A percentile compares a stretch with the other conserved stretches of the same genome.
Conservation (phyloP, 805 yeast genomes). For the Yarrowia yakushimensis region DNA sequence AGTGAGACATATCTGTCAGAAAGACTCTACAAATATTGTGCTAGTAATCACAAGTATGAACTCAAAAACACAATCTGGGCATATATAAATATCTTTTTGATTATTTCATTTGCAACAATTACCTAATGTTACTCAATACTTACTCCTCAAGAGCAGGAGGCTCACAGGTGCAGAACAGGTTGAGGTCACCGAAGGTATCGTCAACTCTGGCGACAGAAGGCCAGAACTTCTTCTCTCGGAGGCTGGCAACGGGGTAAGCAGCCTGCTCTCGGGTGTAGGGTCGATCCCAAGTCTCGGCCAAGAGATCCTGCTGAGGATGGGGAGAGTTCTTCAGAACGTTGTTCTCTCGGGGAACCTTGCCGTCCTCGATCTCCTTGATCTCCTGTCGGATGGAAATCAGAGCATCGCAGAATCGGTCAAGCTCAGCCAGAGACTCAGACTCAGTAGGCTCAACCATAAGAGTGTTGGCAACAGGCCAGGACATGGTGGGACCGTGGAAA, state of each 20-base stretch:
- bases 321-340: slow-evolving; percentile 84
- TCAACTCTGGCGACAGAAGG: slow-evolving; percentile 91
- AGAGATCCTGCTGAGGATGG: slow-evolving; percentile 77
- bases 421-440: slow-evolving; percentile 81
- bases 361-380: slow-evolving; percentile 66
- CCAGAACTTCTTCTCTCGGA: slow-evolving; percentile 83
- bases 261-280: slow-evolving; percentile 93
- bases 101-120: background rate
- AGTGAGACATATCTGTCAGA: no score
- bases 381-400: slow-evolving; percentile 79
- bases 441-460: slow-evolving; percentile 98
- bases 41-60: no score
- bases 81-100: slow-evolving; percentile 3
- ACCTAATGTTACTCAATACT: background rate
- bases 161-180: slow-evolving; percentile 84
- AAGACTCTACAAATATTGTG: no score
- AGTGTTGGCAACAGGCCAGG: slow-evolving; percentile 97
- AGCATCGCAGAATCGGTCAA: slow-evolving; percentile 86
- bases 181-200: slow-evolving; percentile 91
- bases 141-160: slow-evolving; percentile 29
- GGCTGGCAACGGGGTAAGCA: slow-evolving; percentile 80
- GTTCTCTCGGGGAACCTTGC: slow-evolving; percentile 49
- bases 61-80: no score
- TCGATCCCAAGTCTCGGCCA: slow-evolving; percentile 74
- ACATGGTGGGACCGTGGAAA: slow-evolving; percentile 98